Conservation (phyloP, 1,139 yeast genomes). For the Suhomyces bribrorum region DNA sequence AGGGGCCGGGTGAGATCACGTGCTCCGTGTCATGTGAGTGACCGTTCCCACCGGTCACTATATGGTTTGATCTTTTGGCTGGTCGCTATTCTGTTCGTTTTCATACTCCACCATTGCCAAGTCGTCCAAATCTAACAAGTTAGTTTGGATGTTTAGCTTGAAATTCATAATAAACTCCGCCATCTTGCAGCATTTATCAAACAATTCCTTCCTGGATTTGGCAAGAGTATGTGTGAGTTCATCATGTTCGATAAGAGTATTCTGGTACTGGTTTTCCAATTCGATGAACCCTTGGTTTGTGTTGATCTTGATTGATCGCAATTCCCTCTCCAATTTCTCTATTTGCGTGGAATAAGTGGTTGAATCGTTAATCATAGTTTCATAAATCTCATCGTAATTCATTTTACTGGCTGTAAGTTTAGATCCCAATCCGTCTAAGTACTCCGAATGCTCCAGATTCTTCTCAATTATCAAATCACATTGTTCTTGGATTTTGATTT, state of each 20-base stretch:
- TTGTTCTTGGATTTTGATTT: slow-evolving; percentile 57
- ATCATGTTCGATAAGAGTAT: slow-evolving; percentile 56
- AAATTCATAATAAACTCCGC: slow-evolving; percentile 62
- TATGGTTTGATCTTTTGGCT: neutral
- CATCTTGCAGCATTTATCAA: slow-evolving; percentile 55
- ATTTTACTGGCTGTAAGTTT: slow-evolving; percentile 54
- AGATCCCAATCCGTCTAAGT: slow-evolving; percentile 60
- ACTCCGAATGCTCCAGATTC: slow-evolving; percentile 57
- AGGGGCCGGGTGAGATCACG: too few relatives aligned
- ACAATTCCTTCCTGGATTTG: slow-evolving; percentile 50
- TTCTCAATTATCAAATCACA: slow-evolving; percentile 58
- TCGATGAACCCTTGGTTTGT: slow-evolving; percentile 56
- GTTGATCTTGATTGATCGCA: slow-evolving; percentile 52
- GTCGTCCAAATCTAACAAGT: slow-evolving; percentile 56
- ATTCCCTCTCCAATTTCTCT: slow-evolving; percentile 64
- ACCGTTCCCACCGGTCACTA: neutral
- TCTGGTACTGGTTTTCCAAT: slow-evolving; percentile 58
- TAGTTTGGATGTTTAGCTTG: slow-evolving; percentile 63
- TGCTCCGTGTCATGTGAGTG: neutral
- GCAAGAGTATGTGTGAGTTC: slow-evolving; percentile 50
- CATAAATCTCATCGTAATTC: slow-evolving; percentile 58
- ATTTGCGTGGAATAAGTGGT: slow-evolving; percentile 62
- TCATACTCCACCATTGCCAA: slow-evolving; percentile 42
- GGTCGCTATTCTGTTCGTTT: slow-evolving; percentile 18
- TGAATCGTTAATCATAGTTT: slow-evolving; percentile 56